Evolutionary conservation across 768 basidiomycete species (phyloP).

Genomic region (Kwoniella heveanensis): DNA sequence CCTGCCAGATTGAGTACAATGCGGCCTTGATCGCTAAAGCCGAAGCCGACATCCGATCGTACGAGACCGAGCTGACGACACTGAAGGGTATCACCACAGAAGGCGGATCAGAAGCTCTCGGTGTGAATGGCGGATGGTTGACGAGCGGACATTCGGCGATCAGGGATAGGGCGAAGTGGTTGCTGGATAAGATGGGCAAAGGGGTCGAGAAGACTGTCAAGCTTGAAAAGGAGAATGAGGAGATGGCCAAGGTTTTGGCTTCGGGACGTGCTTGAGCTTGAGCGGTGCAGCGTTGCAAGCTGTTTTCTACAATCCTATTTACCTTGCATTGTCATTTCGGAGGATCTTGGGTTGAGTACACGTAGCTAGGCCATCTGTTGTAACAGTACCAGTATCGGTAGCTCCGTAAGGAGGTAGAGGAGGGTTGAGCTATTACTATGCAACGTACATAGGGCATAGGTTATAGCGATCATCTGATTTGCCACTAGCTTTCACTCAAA

Average conservation of each 20-base stretch:
- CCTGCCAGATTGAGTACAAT: conserved; percentile 79
- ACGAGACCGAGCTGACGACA: conserved; percentile 73
- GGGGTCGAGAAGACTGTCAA: conserved; percentile 69
- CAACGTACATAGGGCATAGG: no score
- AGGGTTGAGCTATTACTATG: no score
- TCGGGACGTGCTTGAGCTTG: conserved; percentile 8
- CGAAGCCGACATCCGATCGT: conserved; percentile 68
- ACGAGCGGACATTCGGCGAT: conserved; percentile 57
- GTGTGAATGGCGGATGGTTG: conserved; percentile 47
- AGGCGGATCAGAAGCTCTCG: conserved; percentile 59
- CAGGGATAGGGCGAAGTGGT: conserved; percentile 65
- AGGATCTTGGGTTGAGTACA: no score
- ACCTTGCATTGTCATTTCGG: no score
- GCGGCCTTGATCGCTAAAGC: conserved; percentile 58
- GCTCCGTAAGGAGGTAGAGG: no score
- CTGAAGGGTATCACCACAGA: conserved; percentile 68
- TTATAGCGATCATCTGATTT: background rate
- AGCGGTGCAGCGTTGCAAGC: background rate
- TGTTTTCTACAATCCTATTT: no score
- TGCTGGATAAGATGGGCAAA: conserved; percentile 73
- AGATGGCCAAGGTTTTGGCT: conserved; percentile 44
- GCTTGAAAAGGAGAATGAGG: conserved; percentile 70
- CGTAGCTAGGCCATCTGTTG: no score
- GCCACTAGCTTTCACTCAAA: background rate
- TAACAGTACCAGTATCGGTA: no score